Evolutionary conservation across 129 eudicot genomes (phyloP), one percentile per base, ranked within the genome.

Genomic region (Lactuca saligna): DNA sequence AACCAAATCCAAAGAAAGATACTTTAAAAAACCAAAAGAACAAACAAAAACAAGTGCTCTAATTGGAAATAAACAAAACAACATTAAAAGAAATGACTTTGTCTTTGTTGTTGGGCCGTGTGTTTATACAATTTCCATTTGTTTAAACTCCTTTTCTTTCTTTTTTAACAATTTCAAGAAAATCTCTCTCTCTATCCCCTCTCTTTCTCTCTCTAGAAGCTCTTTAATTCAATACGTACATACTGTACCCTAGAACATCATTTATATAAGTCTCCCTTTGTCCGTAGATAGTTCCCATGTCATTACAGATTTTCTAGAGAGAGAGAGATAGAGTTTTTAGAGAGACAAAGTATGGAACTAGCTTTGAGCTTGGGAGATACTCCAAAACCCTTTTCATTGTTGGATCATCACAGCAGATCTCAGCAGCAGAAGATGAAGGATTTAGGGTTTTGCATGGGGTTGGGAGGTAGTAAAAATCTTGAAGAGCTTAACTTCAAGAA

Each of bases 311-410:
- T 64, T 71, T 68, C 38, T 39, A 68, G 73, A 68, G 61, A 35
- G 51, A 68, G 44, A 72, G 44, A 62, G 63, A n/a, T n/a, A 35
- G n/a, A 0, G 3, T 32, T 58, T 70, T 2, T 70, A n/a, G 80
- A 56, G 68, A 75, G 69, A 68, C 57, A 76, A 75, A 67, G 48
- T 15, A 92, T 93, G 98, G 98, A 93, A 71, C 78, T 93, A 37
- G 98, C 84, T 79, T 72, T 93, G 82, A 93, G 96, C 77, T 82
- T 93, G 62, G 98, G 98, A 44, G 97, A 87, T 12, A 46, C 91
- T 2, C 79, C 85, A 65, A 87, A 90, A 69, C 84, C 89, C 41
- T 84, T 82, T 61, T 63, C 85, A 3, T 85, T 87, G 61, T 78
- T 87, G 68, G 89, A 83, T 34, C 83, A 78, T 59, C 64, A 85